These are phyloP conservation scores for Stephanocyclus meneghinianus DNA, from an alignment of 352 stramenopile genomes.

Conservation along the genomic window DNA sequence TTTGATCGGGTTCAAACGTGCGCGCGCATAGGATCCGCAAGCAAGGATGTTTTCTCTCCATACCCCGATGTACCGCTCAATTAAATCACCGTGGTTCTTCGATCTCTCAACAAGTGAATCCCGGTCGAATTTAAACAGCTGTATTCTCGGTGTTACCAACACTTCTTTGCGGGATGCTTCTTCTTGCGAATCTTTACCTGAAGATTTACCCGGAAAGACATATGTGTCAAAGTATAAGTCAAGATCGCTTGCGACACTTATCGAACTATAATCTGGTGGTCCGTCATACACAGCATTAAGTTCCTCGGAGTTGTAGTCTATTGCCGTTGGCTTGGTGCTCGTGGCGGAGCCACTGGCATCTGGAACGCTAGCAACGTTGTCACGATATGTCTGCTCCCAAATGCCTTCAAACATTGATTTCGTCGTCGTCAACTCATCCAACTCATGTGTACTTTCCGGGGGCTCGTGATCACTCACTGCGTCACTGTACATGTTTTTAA, in stretches of 20 bases:
- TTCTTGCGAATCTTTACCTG: conserved; percentile 22
- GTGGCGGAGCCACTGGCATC: neutral
- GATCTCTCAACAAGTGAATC: conserved; percentile 24
- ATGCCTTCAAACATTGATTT: conserved; percentile 41
- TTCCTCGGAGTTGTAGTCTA: conserved; percentile 59
- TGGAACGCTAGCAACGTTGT: conserved; percentile 24
- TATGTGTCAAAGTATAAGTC: conserved; percentile 75
- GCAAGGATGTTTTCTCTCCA: conserved; percentile 73
- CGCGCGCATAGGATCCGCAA: conserved; percentile 66
- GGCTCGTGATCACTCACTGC: neutral
- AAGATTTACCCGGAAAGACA: conserved; percentile 58
- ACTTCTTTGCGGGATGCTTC: neutral
- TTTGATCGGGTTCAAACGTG: conserved; percentile 55
- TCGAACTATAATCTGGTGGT: conserved; percentile 40
- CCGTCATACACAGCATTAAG: conserved; percentile 66
- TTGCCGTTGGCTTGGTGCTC: conserved; percentile 5
- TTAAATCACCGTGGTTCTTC: conserved; percentile 10
- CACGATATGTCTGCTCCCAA: conserved; percentile 44
- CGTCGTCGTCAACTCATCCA: conserved; percentile 8
- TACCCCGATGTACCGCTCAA: conserved; percentile 67
- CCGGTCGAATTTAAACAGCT: conserved; percentile 48
- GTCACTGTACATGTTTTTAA: neutral
- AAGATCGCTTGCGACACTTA: conserved; percentile 65
- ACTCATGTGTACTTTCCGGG: neutral
- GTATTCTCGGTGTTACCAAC: conserved; percentile 28